phyloP scores from a whole-genome alignment of 768 basidiomycete species.

The Agaricus subrufescens region DNA sequence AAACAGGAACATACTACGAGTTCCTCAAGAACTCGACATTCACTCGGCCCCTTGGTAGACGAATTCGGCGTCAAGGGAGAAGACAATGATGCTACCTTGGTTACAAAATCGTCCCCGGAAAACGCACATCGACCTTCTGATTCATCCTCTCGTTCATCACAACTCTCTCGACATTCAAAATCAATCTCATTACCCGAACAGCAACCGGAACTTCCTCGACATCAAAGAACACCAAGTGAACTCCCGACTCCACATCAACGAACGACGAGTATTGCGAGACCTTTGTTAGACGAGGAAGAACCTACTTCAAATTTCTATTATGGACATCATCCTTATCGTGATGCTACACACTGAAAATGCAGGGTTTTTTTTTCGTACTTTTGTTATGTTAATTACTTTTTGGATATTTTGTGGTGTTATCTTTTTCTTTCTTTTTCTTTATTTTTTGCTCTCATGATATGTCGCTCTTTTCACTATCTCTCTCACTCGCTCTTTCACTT shows the following conservation, averaged over 20 bases:
- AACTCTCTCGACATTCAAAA: conserved; percentile 3
- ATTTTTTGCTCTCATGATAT: too few relatives aligned
- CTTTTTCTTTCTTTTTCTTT: too few relatives aligned
- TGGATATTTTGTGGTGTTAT: too few relatives aligned
- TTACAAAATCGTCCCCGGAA: background rate
- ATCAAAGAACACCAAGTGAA: conserved; percentile 8
- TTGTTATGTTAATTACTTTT: background rate
- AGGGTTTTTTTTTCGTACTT: background rate
- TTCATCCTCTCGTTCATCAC: background rate
- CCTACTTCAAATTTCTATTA: background rate
- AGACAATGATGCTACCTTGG: conserved; percentile 19
- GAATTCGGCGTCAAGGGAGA: conserved; percentile 11
- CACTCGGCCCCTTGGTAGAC: conserved; percentile 3
- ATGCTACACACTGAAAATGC: background rate
- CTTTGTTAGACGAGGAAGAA: background rate
- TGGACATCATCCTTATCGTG: background rate
- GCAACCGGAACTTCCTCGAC: background rate
- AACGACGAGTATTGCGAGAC: conserved; percentile 3
- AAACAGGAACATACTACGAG: conserved; percentile 24
- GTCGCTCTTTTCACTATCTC: too few relatives aligned
- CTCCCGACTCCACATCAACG: background rate
- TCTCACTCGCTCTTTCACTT: too few relatives aligned
- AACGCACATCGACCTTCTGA: background rate
- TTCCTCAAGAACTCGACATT: background rate
- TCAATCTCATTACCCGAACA: background rate